Conservation (phyloP, 192 early-diverging fungal species). For the Entomortierella chlamydospora region DNA sequence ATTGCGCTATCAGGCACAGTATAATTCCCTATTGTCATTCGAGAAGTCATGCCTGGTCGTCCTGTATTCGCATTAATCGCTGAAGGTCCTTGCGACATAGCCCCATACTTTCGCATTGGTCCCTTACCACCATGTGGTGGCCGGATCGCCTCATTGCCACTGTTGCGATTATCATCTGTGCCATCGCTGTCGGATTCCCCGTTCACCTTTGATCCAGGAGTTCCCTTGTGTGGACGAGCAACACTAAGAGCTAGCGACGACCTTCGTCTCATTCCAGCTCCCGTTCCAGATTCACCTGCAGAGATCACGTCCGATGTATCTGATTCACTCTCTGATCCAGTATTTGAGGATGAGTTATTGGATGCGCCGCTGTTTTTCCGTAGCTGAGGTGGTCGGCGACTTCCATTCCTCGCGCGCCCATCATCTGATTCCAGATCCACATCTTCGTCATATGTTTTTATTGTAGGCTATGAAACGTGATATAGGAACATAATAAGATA, state of each 20-base stretch:
- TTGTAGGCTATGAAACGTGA: conserved; percentile 70
- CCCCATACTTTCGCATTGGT: conserved; percentile 44
- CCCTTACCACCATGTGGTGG: conserved; percentile 38
- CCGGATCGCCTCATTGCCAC: conserved; percentile 16
- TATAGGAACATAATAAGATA: neutral
- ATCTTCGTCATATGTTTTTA: conserved; percentile 79
- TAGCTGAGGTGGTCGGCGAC: neutral
- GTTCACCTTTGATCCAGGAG: neutral
- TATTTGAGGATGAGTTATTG: conserved; percentile 24
- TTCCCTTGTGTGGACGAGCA: conserved; percentile 33
- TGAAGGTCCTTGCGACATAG: conserved; percentile 30
- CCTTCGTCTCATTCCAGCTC: conserved; percentile 40
- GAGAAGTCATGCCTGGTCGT: neutral
- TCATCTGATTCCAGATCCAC: conserved; percentile 72
- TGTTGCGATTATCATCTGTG: conserved; percentile 33
- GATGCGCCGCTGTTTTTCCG: conserved; percentile 36
- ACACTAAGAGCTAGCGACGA: conserved; percentile 38
- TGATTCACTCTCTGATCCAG: conserved; percentile 34
- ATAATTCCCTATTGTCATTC: neutral
- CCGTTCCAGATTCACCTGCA: conserved; percentile 25
- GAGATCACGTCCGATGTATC: conserved; percentile 32
- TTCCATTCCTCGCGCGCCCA: conserved; percentile 12
- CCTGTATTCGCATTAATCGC: neutral
- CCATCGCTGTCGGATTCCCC: conserved; percentile 41
- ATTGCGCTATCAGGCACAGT: conserved; percentile 21